Evolutionary conservation across 2,329 filamentous ascomycete species (phyloP), one percentile per base, ranked within the genome.

Genomic region (Diaporthe destruens): DNA sequence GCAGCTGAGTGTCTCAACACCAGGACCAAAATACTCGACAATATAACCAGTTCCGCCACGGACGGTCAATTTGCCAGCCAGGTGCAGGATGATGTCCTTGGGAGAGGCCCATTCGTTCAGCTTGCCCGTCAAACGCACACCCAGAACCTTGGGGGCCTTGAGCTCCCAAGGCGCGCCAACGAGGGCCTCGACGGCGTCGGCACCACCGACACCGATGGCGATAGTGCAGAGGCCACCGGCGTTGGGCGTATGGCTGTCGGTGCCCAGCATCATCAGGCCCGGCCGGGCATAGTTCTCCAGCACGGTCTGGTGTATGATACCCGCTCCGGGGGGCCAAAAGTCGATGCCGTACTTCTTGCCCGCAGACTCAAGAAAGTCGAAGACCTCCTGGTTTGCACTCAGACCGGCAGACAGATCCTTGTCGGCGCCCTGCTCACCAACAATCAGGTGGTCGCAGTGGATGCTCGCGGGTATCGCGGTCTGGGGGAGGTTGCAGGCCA

Each of bases 381-480:
- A 99, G 0, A 99, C 95, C 86, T 99, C 96, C 82, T 95, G 95
- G 84, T 99, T 99, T 59, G 93, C 93, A 83, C 92, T 88, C 75
- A 99, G 97, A 54, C 95, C 96, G 42, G 92, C 90, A 36, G 92
- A 90, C 75, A 99, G 85, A 84, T 99, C 96, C 32, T 91, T 89
- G 78, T 96, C 92, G 47, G 96, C 96, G 73, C 96, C 96, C 80
- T 92, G 93, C 84, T 97, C 92, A 71, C 96, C 96, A 39, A 98
- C 96, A 84, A 99, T 98, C 91, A 99, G 92, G 83, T 99, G 96
- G 85, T 99, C 96, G 84, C 96, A 99, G 86, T 99, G 96, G 77
- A 98, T 98, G 82, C 95, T 98, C 63, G 96, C 96, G 14, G 96
- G 96, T 65, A 99, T 96, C 12, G 95, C 95, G 2, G 96, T 98